phyloP scores from a whole-genome alignment of 2,329 filamentous ascomycete genomes.

The Stemphylium vesicarium region DNA sequence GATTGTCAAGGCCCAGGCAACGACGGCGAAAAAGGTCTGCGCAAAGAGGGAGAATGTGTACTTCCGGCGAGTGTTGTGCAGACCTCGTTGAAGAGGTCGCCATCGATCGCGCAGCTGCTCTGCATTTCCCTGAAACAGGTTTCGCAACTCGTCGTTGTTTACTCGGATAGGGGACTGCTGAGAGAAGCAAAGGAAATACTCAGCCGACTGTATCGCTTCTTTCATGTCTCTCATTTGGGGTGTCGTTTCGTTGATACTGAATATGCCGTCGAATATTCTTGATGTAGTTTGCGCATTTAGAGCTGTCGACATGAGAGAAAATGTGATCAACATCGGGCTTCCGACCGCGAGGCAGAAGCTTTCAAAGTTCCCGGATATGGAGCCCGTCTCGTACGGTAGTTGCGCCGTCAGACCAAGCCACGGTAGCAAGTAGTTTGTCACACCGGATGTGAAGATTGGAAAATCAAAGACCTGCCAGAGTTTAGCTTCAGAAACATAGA shows the following conservation, averaged over 20 bases:
- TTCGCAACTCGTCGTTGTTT: background rate
- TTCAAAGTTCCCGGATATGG: background rate
- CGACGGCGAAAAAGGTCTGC: background rate
- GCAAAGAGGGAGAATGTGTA: conserved; percentile 3
- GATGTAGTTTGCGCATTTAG: background rate
- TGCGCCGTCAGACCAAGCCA: conserved; percentile 3
- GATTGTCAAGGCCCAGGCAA: conserved; percentile 1
- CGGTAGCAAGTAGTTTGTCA: conserved; percentile 1
- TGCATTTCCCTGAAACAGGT: background rate
- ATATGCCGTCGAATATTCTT: background rate
- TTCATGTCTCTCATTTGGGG: background rate
- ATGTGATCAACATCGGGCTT: background rate
- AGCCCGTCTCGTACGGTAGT: conserved; percentile 1
- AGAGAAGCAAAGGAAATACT: background rate
- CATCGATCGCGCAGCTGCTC: background rate
- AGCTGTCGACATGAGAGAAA: conserved; percentile 3
- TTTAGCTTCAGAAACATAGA: background rate
- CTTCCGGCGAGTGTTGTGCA: background rate
- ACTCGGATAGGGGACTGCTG: conserved; percentile 1
- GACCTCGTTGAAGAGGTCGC: background rate
- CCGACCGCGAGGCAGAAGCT: conserved; percentile 1
- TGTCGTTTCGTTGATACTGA: background rate
- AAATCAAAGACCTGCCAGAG: conserved; percentile 1
- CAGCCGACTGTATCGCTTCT: background rate
- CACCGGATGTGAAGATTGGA: conserved; percentile 1